Evolutionary conservation across 768 basidiomycete genomes (phyloP), one percentile per base, ranked within the genome.

Genomic region (Russula emetica): DNA sequence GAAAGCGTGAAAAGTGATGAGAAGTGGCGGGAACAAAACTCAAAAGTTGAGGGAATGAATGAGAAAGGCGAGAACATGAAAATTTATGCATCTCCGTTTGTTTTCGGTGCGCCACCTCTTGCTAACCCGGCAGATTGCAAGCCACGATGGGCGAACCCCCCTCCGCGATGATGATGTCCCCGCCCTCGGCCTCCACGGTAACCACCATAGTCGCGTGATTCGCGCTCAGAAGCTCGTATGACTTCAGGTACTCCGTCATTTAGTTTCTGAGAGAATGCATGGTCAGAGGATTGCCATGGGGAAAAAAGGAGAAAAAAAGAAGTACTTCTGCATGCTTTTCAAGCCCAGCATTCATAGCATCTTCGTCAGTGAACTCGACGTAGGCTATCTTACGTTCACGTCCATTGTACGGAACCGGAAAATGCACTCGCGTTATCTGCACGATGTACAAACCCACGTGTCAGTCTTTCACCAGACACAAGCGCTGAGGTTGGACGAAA

Each of bases 361-460:
- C 90, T 70, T 95, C 92, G 69, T 92, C 90, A 5, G 85, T 88
- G 74, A 96, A 97, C 71, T 96, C 94, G 58, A 97, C 84, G 71
- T 93, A 97, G 1, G 86, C 90, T 61, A 93, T 78, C 67, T 80
- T 84, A 60, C 75, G 76, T 32, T 78, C 75, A 52, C 85, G 83
- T 11, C 83, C 82, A 5, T 74, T 69, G 68, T 75, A 79, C 59
- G 72, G 69, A 38, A 74, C 67, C 0, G 88, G 89, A 63, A 87
- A 80, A 64, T 80, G 79, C 57, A 94, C 79, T 56, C 83, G 82
- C 34, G 84, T 86, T 69, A 94, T 87, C 87, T 90, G 65, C 0
- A 65, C 20, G 20, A 24, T 13, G 26, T 28, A 60, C 56, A 36
- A 44, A 54, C 16, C 10, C 22, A n/a, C 16, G 13, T 36, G n/a